Conservation (phyloP, 495 filamentous ascomycete genomes). For the Rhizodiscina lignyota region DNA sequence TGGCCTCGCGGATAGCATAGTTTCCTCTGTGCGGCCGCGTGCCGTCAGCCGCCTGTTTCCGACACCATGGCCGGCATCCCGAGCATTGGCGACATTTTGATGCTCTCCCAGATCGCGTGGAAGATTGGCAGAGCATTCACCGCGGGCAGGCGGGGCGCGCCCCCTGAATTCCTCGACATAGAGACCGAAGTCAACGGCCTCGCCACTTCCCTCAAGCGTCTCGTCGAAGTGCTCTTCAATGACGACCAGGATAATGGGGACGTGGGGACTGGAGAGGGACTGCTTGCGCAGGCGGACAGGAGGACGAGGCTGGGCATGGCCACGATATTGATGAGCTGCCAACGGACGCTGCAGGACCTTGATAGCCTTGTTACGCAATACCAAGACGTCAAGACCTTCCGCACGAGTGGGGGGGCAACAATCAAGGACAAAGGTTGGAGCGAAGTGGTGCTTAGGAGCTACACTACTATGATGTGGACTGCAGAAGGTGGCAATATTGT, state of each 20-base stretch:
- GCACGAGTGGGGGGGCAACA: constrained; percentile 15
- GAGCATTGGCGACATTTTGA: constrained; percentile 25
- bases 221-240: constrained; percentile 19
- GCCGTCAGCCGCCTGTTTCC: too few relatives aligned
- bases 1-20: too few relatives aligned
- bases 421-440: constrained; percentile 22
- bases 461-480: constrained; percentile 23
- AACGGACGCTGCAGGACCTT: constrained; percentile 19
- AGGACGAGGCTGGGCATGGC: constrained; percentile 15
- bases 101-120: constrained; percentile 25
- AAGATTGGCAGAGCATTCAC: constrained; percentile 26
- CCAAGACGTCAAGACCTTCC: constrained; percentile 19
- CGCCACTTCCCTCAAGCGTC: constrained; percentile 20
- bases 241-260: constrained; percentile 18
- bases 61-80: constrained; percentile 11
- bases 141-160: constrained; percentile 20
- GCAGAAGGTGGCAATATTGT: constrained; percentile 21
- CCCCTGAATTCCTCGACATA: constrained; percentile 23
- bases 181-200: constrained; percentile 22
- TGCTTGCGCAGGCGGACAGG: constrained; percentile 16
- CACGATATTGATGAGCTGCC: constrained; percentile 17
- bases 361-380: constrained; percentile 23
- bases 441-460: constrained; percentile 18
- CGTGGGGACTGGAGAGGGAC: too few relatives aligned
- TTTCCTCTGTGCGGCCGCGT: too few relatives aligned